Evolutionary conservation across 192 early-diverging fungal species (phyloP), one percentile per base, ranked within the genome.

Genomic region (Neocallimastix lanati): DNA sequence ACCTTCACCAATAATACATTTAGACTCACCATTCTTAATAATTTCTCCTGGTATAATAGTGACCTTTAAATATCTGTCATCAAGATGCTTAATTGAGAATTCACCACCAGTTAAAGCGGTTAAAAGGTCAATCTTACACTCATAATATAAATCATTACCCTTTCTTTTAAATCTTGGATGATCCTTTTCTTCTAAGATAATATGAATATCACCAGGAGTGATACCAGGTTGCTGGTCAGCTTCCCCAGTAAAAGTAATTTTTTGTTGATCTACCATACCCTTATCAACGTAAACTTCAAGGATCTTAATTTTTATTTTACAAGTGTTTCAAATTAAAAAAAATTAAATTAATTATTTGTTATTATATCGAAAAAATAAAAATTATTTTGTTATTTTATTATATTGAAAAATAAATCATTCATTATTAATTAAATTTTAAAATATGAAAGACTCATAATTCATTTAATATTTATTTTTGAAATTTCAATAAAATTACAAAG

Each of bases 241-340:
- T 87, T 99, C 97, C 81, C 97, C 97, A 78, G 82, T 83, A 85
- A 99, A 98, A 77, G 92, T 92, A 81, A 99, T 93, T 88, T 95
- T 95, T 84, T 98, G 95, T 40, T 95, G 95, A 83, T 96, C 92
- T 84, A 88, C 90, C 97, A 99, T 99, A 81, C 98, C 98, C 84
- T 95, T 95, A 81, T 98, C 98, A 77, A 99, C 93, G 86, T 93
- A 91, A 29, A 99, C 97, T 88, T 99, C 97, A 33, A 99, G 92
- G 78, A 91, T 90, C 88, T 90, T n/a, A n/a, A n/a, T n/a, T n/a
- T n/a, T n/a, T n/a, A n/a, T n/a, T n/a, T n/a, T n/a, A n/a, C n/a
- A n/a, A n/a, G n/a, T n/a, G n/a, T n/a, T n/a, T n/a, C n/a, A n/a
- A n/a, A n/a, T n/a, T n/a, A n/a, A n/a, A n/a, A n/a, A n/a, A n/a